A percentile compares a stretch with the other conserved stretches of the same genome.
Evolutionary conservation across 352 stramenopile species (phyloP).

Genomic region (Phytophthora foliorum): DNA sequence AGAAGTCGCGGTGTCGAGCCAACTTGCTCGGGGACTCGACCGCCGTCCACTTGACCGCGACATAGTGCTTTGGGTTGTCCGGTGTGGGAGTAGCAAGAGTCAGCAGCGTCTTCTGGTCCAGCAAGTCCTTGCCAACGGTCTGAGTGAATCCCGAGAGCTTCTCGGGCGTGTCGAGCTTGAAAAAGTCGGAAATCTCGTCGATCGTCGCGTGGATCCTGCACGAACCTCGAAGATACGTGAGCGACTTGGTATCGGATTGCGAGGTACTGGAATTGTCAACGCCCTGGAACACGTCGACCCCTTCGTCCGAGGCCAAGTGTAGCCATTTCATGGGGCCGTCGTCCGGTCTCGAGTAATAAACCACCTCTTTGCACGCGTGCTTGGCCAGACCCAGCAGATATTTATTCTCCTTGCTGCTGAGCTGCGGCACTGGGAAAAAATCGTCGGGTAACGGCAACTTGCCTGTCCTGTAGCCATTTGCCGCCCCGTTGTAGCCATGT

Average conservation of each 20-base stretch:
- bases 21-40: constrained; percentile 82
- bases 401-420: constrained; percentile 73
- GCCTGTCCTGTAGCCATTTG: constrained; percentile 27
- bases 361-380: constrained; percentile 86
- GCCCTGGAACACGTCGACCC: constrained; percentile 82
- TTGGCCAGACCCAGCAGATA: constrained; percentile 80
- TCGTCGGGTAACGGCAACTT: constrained; percentile 71
- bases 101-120: constrained; percentile 85
- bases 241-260: constrained; percentile 38
- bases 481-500: constrained; percentile 31
- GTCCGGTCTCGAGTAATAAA: constrained; percentile 79
- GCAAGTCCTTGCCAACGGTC: constrained; percentile 78
- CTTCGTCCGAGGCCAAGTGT: constrained; percentile 71
- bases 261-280: constrained; percentile 50
- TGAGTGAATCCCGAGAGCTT: constrained; percentile 79
- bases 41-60: constrained; percentile 87
- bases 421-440: constrained; percentile 70
- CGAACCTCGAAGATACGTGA: constrained; percentile 77
- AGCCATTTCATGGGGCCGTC: constrained; percentile 86
- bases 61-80: constrained; percentile 86
- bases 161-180: constrained; percentile 73
- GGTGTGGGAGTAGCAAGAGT: constrained; percentile 65
- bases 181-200: constrained; percentile 86
- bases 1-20: constrained; percentile 84
- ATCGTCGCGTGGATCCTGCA: constrained; percentile 82